Conservation (phyloP, 257 asterid species). For the Parsonsia alboflavescens region DNA sequence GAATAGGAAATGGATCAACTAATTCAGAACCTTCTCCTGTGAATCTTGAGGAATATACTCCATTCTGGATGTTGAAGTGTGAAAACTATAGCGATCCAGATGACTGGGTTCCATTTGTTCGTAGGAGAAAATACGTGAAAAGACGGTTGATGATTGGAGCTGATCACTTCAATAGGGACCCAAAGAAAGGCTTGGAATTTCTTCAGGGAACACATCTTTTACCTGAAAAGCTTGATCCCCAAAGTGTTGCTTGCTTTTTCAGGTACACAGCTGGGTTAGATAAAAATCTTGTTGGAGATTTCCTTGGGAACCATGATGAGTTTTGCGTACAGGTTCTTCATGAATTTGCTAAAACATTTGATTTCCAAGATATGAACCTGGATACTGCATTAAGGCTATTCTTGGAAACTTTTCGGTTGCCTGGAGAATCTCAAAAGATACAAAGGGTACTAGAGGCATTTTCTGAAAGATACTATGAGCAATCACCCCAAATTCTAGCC, state of each 20-base stretch:
- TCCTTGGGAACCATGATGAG: constrained; percentile 97
- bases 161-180: constrained; percentile 96
- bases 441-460: constrained; percentile 97
- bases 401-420: constrained; percentile 88
- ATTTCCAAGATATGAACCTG: constrained; percentile 90
- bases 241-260: constrained; percentile 96
- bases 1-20: constrained; percentile 77
- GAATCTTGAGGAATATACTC: constrained; percentile 70
- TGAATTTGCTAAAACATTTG: constrained; percentile 91
- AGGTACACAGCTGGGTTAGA: constrained; percentile 93
- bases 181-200: constrained; percentile 92
- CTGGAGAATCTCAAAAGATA: constrained; percentile 99
- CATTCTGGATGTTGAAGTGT: constrained; percentile 96
- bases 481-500: constrained; percentile 77
- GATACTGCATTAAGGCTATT: constrained; percentile 89
- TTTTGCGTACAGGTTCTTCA: constrained; percentile 96
- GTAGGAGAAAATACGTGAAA: constrained; percentile 74
- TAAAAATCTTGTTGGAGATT: constrained; percentile 96
- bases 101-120: constrained; percentile 88
- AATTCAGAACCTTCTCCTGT: constrained; percentile 52
- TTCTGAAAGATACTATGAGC: constrained; percentile 92
- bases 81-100: constrained; percentile 77
- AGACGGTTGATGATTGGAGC: constrained; percentile 96
- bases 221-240: constrained; percentile 97
- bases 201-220: constrained; percentile 90